Conservation (phyloP, 352 stramenopile genomes). For the Blastocystis sp. region DNA sequence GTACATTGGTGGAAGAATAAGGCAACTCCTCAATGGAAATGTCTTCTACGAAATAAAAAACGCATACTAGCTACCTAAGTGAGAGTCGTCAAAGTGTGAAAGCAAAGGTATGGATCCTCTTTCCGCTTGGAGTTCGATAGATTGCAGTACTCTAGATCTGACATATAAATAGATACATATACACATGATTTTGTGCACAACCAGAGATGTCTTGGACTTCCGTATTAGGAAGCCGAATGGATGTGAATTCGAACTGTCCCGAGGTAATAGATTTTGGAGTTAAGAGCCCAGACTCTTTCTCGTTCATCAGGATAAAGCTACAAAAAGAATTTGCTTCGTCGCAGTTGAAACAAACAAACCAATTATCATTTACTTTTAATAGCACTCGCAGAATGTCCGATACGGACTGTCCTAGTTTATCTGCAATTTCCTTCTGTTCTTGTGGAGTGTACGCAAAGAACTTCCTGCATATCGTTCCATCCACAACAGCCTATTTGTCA, state of each 20-base stretch:
- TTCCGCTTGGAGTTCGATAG: conserved; percentile 29
- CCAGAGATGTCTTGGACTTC: background rate
- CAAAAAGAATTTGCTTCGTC: background rate
- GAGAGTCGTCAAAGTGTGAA: background rate
- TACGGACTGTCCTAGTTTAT: background rate
- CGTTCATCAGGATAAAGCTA: background rate
- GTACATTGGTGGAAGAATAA: background rate
- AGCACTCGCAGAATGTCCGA: background rate
- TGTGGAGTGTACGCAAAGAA: background rate
- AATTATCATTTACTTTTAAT: background rate
- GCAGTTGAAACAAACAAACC: background rate
- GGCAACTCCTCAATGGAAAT: background rate
- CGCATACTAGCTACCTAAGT: background rate
- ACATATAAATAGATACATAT: background rate
- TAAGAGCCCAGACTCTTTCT: background rate
- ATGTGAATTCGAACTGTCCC: conserved; percentile 49
- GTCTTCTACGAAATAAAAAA: background rate
- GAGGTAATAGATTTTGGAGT: background rate
- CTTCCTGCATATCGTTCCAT: conserved; percentile 7
- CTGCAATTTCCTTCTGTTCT: background rate
- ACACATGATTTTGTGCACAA: background rate
- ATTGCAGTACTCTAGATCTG: conserved; percentile 2
- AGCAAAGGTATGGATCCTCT: background rate
- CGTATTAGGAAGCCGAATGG: background rate
- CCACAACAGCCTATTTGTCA: conserved; percentile 2